phyloP scores from a whole-genome alignment of 169 alveolate genomes.

The Theileria orientalis region DNA sequence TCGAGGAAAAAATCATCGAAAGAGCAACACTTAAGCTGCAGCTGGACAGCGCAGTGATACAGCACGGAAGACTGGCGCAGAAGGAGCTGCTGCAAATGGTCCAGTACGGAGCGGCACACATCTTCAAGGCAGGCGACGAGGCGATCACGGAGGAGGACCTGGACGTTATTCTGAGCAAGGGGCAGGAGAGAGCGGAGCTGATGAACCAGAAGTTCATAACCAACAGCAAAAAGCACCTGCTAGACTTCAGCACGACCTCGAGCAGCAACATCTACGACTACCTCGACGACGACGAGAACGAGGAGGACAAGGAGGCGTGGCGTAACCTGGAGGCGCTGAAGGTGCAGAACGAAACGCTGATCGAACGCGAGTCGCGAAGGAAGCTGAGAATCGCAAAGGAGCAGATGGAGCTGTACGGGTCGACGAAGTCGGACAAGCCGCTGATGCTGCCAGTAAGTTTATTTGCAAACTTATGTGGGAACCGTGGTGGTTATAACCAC shows the following conservation, averaged over 20 bases:
- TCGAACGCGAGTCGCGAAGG: conserved; percentile 48
- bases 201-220: conserved; percentile 67
- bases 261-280: conserved; percentile 60
- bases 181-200: conserved; percentile 67
- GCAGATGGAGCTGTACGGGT: conserved; percentile 17
- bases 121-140: conserved; percentile 68
- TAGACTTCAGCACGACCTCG: conserved; percentile 63
- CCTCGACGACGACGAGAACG: conserved; percentile 59
- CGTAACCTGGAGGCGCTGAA: conserved; percentile 58
- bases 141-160: conserved; percentile 74
- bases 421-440: conserved; percentile 10
- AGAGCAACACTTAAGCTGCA: conserved; percentile 93
- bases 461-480: background rate
- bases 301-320: conserved; percentile 61
- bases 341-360: conserved; percentile 29
- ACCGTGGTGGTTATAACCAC: background rate
- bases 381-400: conserved; percentile 46
- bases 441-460: conserved; percentile 3
- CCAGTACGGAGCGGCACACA: conserved; percentile 76
- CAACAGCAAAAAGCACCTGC: conserved; percentile 60
- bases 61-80: conserved; percentile 90
- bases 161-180: conserved; percentile 73
- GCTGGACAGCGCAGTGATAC: conserved; percentile 94
- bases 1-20: conserved; percentile 97
- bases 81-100: conserved; percentile 70